These are phyloP conservation scores for Skeletonema menzelii DNA, from an alignment of 108 stramenopile genomes.

Conservation along the genomic window DNA sequence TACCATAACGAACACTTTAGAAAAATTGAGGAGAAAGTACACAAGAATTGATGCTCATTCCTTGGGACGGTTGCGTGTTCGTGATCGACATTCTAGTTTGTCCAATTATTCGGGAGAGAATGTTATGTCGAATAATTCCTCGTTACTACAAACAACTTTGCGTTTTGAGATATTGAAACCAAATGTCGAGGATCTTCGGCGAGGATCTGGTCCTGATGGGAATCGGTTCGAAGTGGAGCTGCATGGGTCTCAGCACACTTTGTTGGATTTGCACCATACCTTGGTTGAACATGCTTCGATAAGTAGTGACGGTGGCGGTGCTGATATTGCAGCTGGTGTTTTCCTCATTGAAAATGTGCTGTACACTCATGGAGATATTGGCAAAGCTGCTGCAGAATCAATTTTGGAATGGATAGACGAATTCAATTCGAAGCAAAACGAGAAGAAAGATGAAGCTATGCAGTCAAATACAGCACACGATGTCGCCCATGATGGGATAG, in stretches of 20 bases:
- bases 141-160: conserved; percentile 37
- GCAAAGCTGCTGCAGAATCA: conserved; percentile 7
- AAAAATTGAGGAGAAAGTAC: conserved; percentile 20
- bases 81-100: conserved; percentile 68
- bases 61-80: conserved; percentile 55
- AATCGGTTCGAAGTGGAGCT: conserved; percentile 76
- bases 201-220: conserved; percentile 45
- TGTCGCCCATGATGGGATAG: conserved; percentile 26
- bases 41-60: conserved; percentile 57
- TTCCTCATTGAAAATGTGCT: conserved; percentile 81
- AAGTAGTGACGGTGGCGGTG: not conserved
- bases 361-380: conserved; percentile 58
- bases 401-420: conserved; percentile 32
- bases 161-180: conserved; percentile 65
- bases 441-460: not conserved
- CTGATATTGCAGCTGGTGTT: conserved; percentile 40
- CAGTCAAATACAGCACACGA: not conserved
- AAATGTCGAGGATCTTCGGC: conserved; percentile 46
- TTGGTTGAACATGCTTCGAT: conserved; percentile 56
- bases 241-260: conserved; percentile 59
- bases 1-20: conserved; percentile 43
- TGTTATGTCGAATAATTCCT: not conserved
- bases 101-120: not conserved
- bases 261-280: conserved; percentile 71
- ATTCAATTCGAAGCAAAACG: not conserved